A percentile compares a stretch with the other conserved stretches of the same genome.
Conservation (phyloP, 169 alveolate genomes). For the Eimeria necatrix region DNA sequence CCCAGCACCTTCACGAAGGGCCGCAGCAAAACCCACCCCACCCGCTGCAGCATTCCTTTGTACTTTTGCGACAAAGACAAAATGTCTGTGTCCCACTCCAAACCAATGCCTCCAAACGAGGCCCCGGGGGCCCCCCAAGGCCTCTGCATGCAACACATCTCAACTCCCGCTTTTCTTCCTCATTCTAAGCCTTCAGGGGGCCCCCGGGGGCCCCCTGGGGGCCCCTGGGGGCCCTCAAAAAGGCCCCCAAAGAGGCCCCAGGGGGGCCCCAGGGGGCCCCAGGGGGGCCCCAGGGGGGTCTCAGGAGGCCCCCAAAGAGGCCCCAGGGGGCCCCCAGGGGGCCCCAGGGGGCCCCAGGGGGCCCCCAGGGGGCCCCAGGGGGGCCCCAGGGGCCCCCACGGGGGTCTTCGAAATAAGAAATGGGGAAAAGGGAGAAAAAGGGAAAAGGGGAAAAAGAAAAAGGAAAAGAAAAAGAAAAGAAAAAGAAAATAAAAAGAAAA, state of each 20-base stretch:
- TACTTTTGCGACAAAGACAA: constrained; percentile 9
- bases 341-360: no score
- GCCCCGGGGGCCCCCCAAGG: background rate
- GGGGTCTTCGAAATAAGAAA: no score
- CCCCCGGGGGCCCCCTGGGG: no score
- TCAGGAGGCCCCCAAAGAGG: no score
- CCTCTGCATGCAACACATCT: background rate
- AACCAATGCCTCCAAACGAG: constrained; percentile 1
- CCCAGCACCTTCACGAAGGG: constrained; percentile 50
- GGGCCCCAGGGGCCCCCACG: no score
- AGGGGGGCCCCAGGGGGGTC: background rate
- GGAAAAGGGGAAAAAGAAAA: no score
- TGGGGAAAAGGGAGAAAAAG: no score
- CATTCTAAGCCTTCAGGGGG: no score
- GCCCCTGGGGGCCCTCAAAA: background rate
- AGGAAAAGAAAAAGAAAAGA: no score
- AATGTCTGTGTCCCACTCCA: constrained; percentile 63
- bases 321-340: no score
- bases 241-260: background rate
- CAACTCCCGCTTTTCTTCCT: background rate
- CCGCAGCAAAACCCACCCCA: constrained; percentile 51
- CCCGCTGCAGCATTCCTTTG: constrained; percentile 63
- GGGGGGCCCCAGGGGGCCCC: background rate
- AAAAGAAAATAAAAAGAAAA: no score
- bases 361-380: no score